phyloP scores from a whole-genome alignment of 495 filamentous ascomycete species.

The Evernia prunastri region DNA sequence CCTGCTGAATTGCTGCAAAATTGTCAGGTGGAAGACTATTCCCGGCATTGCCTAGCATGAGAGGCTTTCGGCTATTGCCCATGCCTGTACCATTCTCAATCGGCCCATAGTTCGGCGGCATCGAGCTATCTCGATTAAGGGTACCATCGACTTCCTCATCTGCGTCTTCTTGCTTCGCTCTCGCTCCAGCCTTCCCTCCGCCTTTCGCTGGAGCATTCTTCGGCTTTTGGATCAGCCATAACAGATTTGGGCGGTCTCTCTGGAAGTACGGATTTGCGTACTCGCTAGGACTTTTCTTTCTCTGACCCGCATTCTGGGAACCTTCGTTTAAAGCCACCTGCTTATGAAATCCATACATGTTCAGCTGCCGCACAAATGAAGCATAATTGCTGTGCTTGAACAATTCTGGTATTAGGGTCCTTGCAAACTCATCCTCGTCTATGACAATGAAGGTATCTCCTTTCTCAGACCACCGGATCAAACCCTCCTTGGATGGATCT shows the following conservation, averaged over 20 bases:
- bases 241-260: slow-evolving; percentile 81
- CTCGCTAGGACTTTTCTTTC: slow-evolving; percentile 95
- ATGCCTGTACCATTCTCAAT: slow-evolving; percentile 18
- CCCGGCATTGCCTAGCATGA: slow-evolving; percentile 38
- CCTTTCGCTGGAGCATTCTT: slow-evolving; percentile 58
- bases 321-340: slow-evolving; percentile 95
- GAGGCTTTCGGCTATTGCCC: slow-evolving; percentile 28
- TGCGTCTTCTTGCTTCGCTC: slow-evolving; percentile 64
- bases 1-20: slow-evolving; percentile 64
- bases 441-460: slow-evolving; percentile 95
- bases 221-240: slow-evolving; percentile 98
- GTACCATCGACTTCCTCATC: slow-evolving; percentile 63
- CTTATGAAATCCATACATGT: slow-evolving; percentile 99
- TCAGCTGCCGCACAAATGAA: slow-evolving; percentile 95
- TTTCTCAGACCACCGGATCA: slow-evolving; percentile 96
- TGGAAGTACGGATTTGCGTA: slow-evolving; percentile 97
- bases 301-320: slow-evolving; percentile 93
- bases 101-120: slow-evolving; percentile 34
- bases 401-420: slow-evolving; percentile 87
- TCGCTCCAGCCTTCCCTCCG: slow-evolving; percentile 39
- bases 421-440: slow-evolving; percentile 99
- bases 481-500: slow-evolving; percentile 70
- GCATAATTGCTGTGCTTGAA: slow-evolving; percentile 99
- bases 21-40: slow-evolving; percentile 65
- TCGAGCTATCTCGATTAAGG: slow-evolving; percentile 31